phyloP scores from a whole-genome alignment of 169 alveolate genomes.

The Cryptosporidium xiaoi region DNA sequence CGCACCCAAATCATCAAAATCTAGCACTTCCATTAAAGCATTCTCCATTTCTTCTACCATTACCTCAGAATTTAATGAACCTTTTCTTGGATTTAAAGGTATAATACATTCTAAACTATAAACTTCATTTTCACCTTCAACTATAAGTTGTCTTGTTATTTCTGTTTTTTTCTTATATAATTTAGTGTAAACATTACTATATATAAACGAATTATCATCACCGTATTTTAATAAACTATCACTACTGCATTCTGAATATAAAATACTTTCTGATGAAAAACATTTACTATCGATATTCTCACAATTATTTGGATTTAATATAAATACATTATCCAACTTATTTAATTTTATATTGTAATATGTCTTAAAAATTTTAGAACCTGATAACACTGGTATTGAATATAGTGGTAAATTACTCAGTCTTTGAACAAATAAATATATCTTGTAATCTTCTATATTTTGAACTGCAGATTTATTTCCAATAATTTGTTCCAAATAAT shows the following conservation, averaged over 20 bases:
- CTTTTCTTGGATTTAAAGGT: background rate
- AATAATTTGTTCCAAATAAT: conserved; percentile 32
- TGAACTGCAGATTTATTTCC: background rate
- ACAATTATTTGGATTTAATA: conserved; percentile 6
- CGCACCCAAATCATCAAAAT: too few species aligned
- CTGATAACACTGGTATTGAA: conserved; percentile 19
- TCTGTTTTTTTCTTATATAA: background rate
- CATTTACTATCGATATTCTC: too few species aligned
- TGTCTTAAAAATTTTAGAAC: background rate
- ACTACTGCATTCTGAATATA: background rate
- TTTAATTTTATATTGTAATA: background rate
- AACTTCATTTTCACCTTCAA: background rate
- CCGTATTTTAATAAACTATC: background rate
- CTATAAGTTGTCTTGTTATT: background rate
- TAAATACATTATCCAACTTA: background rate
- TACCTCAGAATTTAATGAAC: background rate
- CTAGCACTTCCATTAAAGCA: too few species aligned
- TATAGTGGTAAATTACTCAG: background rate
- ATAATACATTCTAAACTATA: conserved; percentile 9
- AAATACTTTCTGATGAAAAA: background rate
- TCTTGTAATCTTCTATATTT: background rate
- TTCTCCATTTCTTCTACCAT: too few species aligned
- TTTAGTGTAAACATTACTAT: background rate
- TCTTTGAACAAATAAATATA: conserved; percentile 43
- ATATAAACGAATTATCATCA: background rate